Conservation (phyloP, 139 green algal species). For the Pleodorina starrii region DNA sequence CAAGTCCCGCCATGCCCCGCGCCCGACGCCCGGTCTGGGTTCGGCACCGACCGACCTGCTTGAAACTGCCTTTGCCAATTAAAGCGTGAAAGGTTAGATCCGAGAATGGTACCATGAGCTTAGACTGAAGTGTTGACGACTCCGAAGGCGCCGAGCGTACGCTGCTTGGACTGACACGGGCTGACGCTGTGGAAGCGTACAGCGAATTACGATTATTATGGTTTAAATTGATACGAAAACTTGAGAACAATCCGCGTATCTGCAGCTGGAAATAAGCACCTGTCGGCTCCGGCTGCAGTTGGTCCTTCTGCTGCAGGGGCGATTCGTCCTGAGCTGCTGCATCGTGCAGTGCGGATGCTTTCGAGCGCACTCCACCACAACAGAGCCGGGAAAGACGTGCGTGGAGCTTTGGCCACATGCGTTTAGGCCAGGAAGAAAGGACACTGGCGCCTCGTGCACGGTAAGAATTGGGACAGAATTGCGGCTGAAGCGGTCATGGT, state of each 20-base stretch:
- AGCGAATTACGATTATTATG: background rate
- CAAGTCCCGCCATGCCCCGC: no score
- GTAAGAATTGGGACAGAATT: no score
- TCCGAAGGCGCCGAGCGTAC: background rate
- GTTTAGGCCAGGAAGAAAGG: background rate
- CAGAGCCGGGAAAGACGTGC: background rate
- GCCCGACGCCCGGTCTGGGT: no score
- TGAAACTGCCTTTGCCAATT: conserved; percentile 65
- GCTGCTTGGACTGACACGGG: background rate
- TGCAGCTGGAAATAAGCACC: background rate
- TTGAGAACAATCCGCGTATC: background rate
- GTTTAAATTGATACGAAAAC: background rate
- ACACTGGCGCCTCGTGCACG: background rate
- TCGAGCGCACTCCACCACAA: background rate
- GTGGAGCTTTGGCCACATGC: background rate
- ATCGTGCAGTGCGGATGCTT: background rate
- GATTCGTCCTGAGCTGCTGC: background rate
- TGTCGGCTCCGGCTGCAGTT: background rate
- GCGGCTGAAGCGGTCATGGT: no score
- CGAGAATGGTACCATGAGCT: conserved; percentile 36
- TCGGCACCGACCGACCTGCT: conserved; percentile 49
- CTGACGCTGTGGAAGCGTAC: background rate
- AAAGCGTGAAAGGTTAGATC: conserved; percentile 61
- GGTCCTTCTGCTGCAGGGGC: background rate
- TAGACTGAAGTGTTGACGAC: conserved; percentile 6